Conservation (phyloP, 768 basidiomycete species). For the Lentinula aciculospora region DNA sequence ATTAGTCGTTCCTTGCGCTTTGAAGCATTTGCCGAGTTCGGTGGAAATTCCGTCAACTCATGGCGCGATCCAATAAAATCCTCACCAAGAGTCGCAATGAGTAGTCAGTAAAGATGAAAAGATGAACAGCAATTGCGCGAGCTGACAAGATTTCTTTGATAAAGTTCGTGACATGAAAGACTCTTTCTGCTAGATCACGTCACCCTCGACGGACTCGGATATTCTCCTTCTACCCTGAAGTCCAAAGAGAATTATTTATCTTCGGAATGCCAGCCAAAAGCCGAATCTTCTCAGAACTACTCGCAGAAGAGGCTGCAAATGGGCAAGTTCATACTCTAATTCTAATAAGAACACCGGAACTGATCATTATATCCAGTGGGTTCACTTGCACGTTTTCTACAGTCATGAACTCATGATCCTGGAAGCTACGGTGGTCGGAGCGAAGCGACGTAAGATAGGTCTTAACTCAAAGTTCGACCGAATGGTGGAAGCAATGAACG, state of each 20-base stretch:
- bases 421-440: neutral
- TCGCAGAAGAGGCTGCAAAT: conserved; percentile 5
- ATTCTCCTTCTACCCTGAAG: no score
- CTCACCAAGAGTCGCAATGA: neutral
- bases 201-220: neutral
- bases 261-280: conserved; percentile 3
- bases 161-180: neutral
- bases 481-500: conserved; percentile 59
- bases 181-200: neutral
- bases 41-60: neutral
- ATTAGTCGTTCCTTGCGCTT: neutral
- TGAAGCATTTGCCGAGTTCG: neutral
- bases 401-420: neutral
- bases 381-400: neutral
- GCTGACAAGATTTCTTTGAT: neutral
- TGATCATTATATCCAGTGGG: no score
- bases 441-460: conserved; percentile 46
- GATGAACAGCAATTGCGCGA: neutral
- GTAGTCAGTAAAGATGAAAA: neutral
- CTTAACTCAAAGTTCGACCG: conserved; percentile 59
- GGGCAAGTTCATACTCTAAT: neutral
- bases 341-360: no score
- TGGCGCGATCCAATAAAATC: neutral
- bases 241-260: neutral
- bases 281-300: conserved; percentile 4